Base-by-base conservation (phyloP, 805 yeast genomes). In the Ascoidea tarda region DNA sequence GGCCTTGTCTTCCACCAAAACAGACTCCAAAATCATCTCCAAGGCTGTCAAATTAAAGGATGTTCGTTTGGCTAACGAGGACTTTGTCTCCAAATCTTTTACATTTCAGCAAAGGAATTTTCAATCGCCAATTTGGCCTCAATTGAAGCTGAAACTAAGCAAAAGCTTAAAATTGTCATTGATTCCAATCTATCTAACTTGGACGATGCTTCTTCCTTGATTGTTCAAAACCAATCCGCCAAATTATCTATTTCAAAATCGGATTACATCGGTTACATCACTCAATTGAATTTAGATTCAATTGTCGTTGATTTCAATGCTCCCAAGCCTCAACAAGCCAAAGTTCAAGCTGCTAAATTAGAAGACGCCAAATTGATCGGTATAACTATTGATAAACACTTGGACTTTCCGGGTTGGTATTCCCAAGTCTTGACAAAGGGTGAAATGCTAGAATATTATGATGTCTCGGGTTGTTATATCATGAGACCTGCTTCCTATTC, bases 371-470 rank as follows among this genome's bases (percentile, higher is more conserved):
- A 91, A 63, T 72, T 90, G 63, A 87, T 93, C 60, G 99, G 99
- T 69, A 91, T 93, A 67, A 93, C 98, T 49, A 95, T 86, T 51
- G 96, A 88, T 69, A 93, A 93, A 72, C 79, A 81, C 57, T 75
- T 80, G 62, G 99, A 93, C 67, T 93, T 93, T 75, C 82, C 99
- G 57, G 81, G 89, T 51, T 93, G 99, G 99, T 93, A 93, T 74
- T 90, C 90, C 62, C 99, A 93, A 74, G 84, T 95, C 55, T 77
- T 90, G 59, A 86, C 95, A 63, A 93, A 93, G 72, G 95, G 96
- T 70, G 99, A 93, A 70, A 87, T 95, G 96, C 77, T 93, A 63
- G 99, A 95, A 68, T 93, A 93, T 75, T 93, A 93, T 66, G 99
- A 95, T 66, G 98, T 93, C 51, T 89, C 97, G 51, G 99, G 99